Base-by-base conservation (phyloP, 164 flowering plant species). In the Berberis vulgaris region DNA sequence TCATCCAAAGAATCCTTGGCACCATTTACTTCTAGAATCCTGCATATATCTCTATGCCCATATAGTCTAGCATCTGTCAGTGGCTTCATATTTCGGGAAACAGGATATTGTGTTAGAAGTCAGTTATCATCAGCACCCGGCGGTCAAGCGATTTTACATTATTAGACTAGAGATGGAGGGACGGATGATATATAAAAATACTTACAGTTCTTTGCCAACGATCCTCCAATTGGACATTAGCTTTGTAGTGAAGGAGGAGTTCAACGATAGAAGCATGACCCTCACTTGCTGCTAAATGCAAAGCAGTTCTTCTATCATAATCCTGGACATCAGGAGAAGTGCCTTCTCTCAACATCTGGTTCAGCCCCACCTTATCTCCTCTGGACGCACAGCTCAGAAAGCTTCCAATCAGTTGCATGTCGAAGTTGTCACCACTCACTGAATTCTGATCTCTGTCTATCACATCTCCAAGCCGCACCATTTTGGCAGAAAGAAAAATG, bases 201-300 rank as follows among this genome's bases (percentile, higher is more conserved):
- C 79, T 78, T 59, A 85, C 89, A 67, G 85, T 83, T 5, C 78
- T 59, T 43, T 67, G 72, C 89, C 87, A 85, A 0, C 84, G 77
- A 67, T 85, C 85, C 43, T 69, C 54, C 54, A 75, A 82, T 54
- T 83, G 78, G 56, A 85, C 80, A 61, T 82, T 74, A 43, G 87
- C 90, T 7, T 70, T 69, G 70, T 79, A 78, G 10, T 68, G 74
- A 41, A 85, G 64, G 49, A 85, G 78, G 64, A 85, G 77, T 72
- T 82, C 83, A 43, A 85, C 84, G 69, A 85, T 77, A 7, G 81
- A 69, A 26, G 87, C 84, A 61, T 85, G 87, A 26, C 84, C 87
- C 54, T 83, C 91, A 45, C 86, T 79, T 1, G 91, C 91, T 6
- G 87, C 90, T 13, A 85, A 78, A 71, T 85, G 90, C 68, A 85